phyloP scores from a whole-genome alignment of 352 stramenopile species.

The Ophiocytium majus region DNA sequence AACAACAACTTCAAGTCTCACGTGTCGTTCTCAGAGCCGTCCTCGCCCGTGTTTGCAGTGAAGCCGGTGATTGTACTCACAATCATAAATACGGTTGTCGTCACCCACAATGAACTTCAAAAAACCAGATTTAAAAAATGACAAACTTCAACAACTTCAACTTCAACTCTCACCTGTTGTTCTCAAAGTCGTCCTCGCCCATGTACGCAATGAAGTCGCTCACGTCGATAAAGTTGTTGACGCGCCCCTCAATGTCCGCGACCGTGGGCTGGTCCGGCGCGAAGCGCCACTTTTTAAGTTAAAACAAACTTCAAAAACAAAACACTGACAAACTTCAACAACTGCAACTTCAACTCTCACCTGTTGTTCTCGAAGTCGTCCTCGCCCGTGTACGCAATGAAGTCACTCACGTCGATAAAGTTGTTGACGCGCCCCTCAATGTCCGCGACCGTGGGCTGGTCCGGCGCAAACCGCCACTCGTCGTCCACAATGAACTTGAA shows the following conservation, averaged over 20 bases:
- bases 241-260: slow-evolving; percentile 96
- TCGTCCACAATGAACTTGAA: slow-evolving; percentile 99
- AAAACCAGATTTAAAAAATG: neutral
- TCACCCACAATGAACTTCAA: no score
- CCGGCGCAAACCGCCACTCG: slow-evolving; percentile 92
- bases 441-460: slow-evolving; percentile 94
- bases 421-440: slow-evolving; percentile 99
- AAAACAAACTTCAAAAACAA: no score
- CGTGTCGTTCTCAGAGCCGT: slow-evolving; percentile 71
- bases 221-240: slow-evolving; percentile 99
- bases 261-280: slow-evolving; percentile 90
- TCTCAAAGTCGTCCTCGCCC: slow-evolving; percentile 73
- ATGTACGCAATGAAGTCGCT: slow-evolving; percentile 86
- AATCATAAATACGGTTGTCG: slow-evolving; percentile 99
- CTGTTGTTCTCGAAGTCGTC: slow-evolving; percentile 71
- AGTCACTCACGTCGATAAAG: slow-evolving; percentile 98
- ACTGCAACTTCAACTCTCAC: slow-evolving; percentile 19
- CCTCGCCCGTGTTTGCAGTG: slow-evolving; percentile 69
- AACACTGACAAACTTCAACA: neutral
- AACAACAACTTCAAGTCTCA: no score
- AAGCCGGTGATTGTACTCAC: slow-evolving; percentile 99
- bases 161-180: no score
- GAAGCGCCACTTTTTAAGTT: slow-evolving; percentile 98
- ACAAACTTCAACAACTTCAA: slow-evolving; percentile 34
- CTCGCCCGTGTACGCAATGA: slow-evolving; percentile 76